phyloP scores from a whole-genome alignment of 352 stramenopile species.

The Phytophthora citricola region DNA sequence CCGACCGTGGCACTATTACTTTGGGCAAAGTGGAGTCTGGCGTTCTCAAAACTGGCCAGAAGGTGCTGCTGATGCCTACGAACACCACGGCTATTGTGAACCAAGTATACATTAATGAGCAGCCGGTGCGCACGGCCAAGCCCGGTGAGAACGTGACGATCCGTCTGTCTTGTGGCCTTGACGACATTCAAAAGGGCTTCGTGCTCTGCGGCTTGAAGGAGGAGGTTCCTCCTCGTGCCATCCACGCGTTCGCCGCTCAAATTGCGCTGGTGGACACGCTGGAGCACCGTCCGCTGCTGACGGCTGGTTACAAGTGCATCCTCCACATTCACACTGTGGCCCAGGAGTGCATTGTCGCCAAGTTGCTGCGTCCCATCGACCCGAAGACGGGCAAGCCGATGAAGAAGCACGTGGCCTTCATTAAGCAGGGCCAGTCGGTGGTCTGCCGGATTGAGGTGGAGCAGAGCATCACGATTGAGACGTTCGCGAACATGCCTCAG shows the following conservation, averaged over 20 bases:
- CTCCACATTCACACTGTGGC: slow-evolving; percentile 98
- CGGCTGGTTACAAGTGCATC: slow-evolving; percentile 97
- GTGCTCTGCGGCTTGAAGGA: slow-evolving; percentile 90
- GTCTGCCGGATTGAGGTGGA: slow-evolving; percentile 94
- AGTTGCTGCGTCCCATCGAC: slow-evolving; percentile 91
- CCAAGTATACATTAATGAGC: slow-evolving; percentile 94
- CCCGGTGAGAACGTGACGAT: slow-evolving; percentile 98
- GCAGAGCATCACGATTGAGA: slow-evolving; percentile 95
- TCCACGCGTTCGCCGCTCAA: slow-evolving; percentile 91
- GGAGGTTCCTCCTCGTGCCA: slow-evolving; percentile 55
- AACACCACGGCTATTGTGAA: slow-evolving; percentile 64
- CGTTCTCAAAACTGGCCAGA: slow-evolving; percentile 91
- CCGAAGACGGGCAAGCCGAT: slow-evolving; percentile 91
- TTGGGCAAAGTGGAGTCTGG: slow-evolving; percentile 99
- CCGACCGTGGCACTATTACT: slow-evolving; percentile 96
- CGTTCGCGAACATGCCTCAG: slow-evolving; percentile 95
- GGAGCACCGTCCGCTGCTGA: slow-evolving; percentile 97
- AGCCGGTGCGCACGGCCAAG: slow-evolving; percentile 94
- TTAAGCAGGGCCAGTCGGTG: slow-evolving; percentile 94
- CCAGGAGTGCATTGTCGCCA: slow-evolving; percentile 94
- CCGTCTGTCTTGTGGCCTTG: slow-evolving; percentile 90
- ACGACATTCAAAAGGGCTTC: slow-evolving; percentile 92
- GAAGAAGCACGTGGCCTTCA: slow-evolving; percentile 95
- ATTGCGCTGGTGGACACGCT: slow-evolving; percentile 97
- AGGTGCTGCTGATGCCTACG: slow-evolving; percentile 97